Evolutionary conservation across 306 rosid genomes (phyloP), one percentile per base, ranked within the genome.

Genomic region (Mucuna pruriens): DNA sequence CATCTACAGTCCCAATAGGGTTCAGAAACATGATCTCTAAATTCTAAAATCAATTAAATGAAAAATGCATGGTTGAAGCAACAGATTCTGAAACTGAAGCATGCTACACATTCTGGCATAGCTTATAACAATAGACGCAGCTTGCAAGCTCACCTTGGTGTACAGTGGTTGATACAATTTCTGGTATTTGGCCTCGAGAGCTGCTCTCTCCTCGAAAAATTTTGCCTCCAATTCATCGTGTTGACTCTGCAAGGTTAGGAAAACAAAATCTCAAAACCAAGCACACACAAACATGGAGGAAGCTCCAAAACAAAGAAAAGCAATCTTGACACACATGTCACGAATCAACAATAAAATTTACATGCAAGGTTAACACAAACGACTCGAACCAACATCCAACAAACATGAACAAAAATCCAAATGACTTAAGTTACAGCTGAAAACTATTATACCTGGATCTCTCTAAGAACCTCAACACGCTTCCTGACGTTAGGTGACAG

Each of bases 141-240:
- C 42, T 65, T 3, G 61, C 20, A 40, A 68, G 31, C 7, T 67
- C 0, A 76, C 98, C 98, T 91, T 91, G 13, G 84, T 22, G 78
- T 94, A 94, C 9, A 92, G 57, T 3, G 97, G 98, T 7, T 91
- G 94, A 82, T 92, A 92, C 84, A 94, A 44, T 39, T 89, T 91
- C 85, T 94, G 98, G 71, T 94, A 94, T 86, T 91, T 94, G 44
- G 97, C 97, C 83, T 94, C 98, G 7, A 94, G 94, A 9, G 94
- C 97, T 29, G 95, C 92, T 84, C 98, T 90, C 80, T 94, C 98
- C 84, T 94, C 98, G 7, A 94, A 92, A 86, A 89, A 94, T 4
- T 91, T 94, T 0, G 96, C 87, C 83, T 94, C 97, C 3, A 91
- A 71, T 49, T 94, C 97, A 69, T 92, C 98, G 23, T 91, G 97